Evolutionary conservation across 2,329 filamentous ascomycete genomes (phyloP), one percentile per base, ranked within the genome.

Genomic region (Talaromyces amestolkiae): DNA sequence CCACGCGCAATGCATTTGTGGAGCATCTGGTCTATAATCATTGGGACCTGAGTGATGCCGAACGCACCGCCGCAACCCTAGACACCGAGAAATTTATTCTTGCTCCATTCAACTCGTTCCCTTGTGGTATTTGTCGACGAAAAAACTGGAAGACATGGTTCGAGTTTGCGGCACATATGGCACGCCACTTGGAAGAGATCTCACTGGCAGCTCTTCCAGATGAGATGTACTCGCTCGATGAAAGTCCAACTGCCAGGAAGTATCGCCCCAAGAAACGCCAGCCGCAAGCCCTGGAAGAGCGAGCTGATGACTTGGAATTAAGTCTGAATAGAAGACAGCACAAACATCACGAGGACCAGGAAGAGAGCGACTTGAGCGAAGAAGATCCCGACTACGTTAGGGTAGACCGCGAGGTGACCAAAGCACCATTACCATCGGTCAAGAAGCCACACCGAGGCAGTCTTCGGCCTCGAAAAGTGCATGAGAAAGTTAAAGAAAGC

Each of bases 171-270:
- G 53, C 61, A 35, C 61, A 63, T 39, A 37, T 63, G 22, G 61
- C 61, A 3, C 61, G 61, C 7, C 61, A 63, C 31, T 58, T 63
- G 51, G 61, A 63, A 56, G 61, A 63, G 19, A 63, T 63, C n/a
- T 63, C 61, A 6, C 51, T 63, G 19, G 51, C 9, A 24, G 61
- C 61, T 19, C 49, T 63, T 3, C 31, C 37, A 3, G 37, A 63
- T 11, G 41, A 27, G 13, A 35, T 43, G 13, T 58, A 45, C 5
- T 51, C 35, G 27, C 47, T 54, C 47, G 27, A 62, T 27, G 47
- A 54, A 33, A 22, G 17, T 22, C 47, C 47, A 33, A 24, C 33
- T 37, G 33, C 53, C 1, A 62, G 43, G 31, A 43, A 51, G 15
- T 47, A 27, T 31, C 60, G 13, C 8, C 7, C 15, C 15, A 61